Conservation (phyloP, 2,329 filamentous ascomycete species). For the Aureobasidium sp. region DNA sequence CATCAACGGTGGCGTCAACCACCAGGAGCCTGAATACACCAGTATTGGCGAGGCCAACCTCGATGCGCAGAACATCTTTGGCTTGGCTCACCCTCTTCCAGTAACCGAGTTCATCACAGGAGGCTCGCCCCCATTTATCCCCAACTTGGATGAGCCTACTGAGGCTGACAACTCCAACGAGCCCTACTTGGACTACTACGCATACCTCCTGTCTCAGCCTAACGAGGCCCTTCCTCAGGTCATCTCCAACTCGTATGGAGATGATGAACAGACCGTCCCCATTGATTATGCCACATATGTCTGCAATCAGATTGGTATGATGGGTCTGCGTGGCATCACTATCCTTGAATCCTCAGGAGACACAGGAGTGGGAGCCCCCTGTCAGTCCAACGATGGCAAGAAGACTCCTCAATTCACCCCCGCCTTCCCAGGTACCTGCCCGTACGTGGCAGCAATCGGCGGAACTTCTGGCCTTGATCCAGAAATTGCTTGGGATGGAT, state of each 20-base stretch:
- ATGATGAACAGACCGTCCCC: constrained; percentile 57
- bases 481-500: constrained; percentile 44
- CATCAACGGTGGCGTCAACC: constrained; percentile 49
- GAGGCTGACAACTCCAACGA: constrained; percentile 44
- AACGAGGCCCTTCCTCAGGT: constrained; percentile 52
- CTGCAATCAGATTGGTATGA: constrained; percentile 57
- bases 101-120: constrained; percentile 15
- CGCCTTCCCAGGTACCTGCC: constrained; percentile 41
- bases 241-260: constrained; percentile 58
- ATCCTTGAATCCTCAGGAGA: constrained; percentile 59
- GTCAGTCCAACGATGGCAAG: constrained; percentile 40
- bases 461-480: constrained; percentile 35
- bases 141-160: constrained; percentile 18
- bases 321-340: constrained; percentile 58
- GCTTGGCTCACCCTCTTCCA: constrained; percentile 19
- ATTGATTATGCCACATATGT: constrained; percentile 52
- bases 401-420: constrained; percentile 41
- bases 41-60: constrained; percentile 53
- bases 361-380: constrained; percentile 45
- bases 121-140: constrained; percentile 10
- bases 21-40: constrained; percentile 32
- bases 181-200: constrained; percentile 57
- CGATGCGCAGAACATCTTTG: constrained; percentile 49
- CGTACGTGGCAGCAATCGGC: constrained; percentile 41
- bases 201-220: constrained; percentile 49